Base-by-base conservation (phyloP, 2,329 filamentous ascomycete genomes). In the Metarhizium anisopliae region DNA sequence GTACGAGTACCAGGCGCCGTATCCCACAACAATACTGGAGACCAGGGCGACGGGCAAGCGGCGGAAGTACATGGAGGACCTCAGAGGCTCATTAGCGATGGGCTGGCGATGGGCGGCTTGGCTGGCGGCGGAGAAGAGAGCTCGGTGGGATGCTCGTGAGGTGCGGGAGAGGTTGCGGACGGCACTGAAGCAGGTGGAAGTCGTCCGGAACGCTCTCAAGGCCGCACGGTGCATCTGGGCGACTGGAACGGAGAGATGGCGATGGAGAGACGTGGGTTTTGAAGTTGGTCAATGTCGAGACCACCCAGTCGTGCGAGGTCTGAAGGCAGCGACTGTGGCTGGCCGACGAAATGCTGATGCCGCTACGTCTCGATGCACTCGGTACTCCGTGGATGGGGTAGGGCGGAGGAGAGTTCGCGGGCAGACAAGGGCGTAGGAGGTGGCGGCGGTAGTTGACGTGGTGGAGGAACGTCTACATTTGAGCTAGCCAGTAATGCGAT, bases 1-100 rank as follows among this genome's bases (percentile, higher is more conserved):
- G 73, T 87, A 89, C 55, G 81, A 80, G 73, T 90, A 90, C 80
- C 86, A 92, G 61, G 87, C 86, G 60, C 87, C 86, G 72, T 86
- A 89, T 62, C 86, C 87, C 56, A 89, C 86, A 58, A 71, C 65
- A 57, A 89, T 77, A 66, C 83, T 83, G 59, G 87, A 86, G 56
- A 87, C 78, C 57, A 90, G 70, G 58, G 84, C 86, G 62, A 83
- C 76, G 5, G 82, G 82, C 61, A 88, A 77, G 62, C 84, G 80
- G 60, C 88, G 85, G 66, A 86, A 73, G 71, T 88, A 86, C 88
- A 93, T 92, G 62, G 87, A 88, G 62, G 85, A 85, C 61, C 76
- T 80, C 56, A 87, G 74, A 56, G 81, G 75, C 60, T 74, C 71
- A 68, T 64, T 74, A 72, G 66, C 79, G 76, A 61, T 73, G 66